phyloP scores from a whole-genome alignment of 1,284 basidiomycete species.

The Quambalaria eucalypti region DNA sequence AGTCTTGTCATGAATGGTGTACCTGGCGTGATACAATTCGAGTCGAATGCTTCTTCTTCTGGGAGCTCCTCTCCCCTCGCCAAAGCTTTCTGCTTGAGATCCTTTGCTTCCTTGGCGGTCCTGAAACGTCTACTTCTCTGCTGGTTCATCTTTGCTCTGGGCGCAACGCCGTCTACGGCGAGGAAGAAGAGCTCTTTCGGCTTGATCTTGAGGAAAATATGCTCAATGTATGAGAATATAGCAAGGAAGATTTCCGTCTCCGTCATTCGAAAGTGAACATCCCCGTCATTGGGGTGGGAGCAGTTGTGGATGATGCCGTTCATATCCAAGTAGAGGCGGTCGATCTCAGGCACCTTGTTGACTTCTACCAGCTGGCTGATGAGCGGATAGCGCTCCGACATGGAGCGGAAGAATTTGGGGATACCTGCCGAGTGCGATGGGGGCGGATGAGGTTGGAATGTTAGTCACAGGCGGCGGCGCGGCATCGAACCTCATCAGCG shows the following conservation, averaged over 20 bases:
- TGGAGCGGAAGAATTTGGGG: slow-evolving; percentile 55
- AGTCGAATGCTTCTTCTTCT: slow-evolving; percentile 89
- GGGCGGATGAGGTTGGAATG: too few relatives aligned
- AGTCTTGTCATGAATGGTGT: slow-evolving; percentile 89
- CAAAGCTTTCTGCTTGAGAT: slow-evolving; percentile 74
- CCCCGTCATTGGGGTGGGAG: slow-evolving; percentile 79
- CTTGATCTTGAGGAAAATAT: slow-evolving; percentile 92
- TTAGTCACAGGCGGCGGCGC: too few relatives aligned
- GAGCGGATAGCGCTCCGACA: slow-evolving; percentile 85
- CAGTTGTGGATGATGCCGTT: slow-evolving; percentile 98
- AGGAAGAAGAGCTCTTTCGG: slow-evolving; percentile 83
- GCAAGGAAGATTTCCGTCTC: slow-evolving; percentile 96
- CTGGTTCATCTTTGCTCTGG: slow-evolving; percentile 99
- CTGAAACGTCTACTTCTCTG: slow-evolving; percentile 75
- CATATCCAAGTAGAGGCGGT: slow-evolving; percentile 88
- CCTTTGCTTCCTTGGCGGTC: slow-evolving; percentile 84
- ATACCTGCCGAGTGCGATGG: slow-evolving; percentile 24
- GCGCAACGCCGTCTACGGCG: slow-evolving; percentile 96
- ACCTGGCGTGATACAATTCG: slow-evolving; percentile 97
- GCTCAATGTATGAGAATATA: slow-evolving; percentile 94
- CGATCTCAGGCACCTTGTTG: slow-evolving; percentile 84
- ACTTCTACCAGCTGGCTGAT: slow-evolving; percentile 95
- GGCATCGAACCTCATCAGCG: too few relatives aligned
- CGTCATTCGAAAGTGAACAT: slow-evolving; percentile 80
- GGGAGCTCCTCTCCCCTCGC: slow-evolving; percentile 82